Conservation (phyloP, 164 flowering plant genomes). For the Kingdonia uniflora region DNA sequence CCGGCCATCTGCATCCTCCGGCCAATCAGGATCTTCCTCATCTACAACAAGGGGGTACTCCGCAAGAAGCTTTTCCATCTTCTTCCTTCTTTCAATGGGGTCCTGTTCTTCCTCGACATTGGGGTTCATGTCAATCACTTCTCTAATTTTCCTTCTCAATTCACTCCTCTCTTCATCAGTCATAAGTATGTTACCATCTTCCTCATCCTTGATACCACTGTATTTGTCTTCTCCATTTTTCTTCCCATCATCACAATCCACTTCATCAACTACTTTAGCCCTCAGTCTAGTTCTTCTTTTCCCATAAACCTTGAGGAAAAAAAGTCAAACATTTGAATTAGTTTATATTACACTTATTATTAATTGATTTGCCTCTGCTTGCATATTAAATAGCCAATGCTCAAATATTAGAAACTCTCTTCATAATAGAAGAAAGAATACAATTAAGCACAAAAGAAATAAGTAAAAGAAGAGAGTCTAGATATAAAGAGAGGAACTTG, state of each 20-base stretch:
- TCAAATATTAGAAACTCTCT: no score
- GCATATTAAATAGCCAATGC: no score
- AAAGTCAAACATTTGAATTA: no score
- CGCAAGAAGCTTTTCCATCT: conserved; percentile 60
- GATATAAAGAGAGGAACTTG: no score
- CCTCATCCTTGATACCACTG: conserved; percentile 14
- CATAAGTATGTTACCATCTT: conserved; percentile 30
- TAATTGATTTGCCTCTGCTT: no score
- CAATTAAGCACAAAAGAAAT: no score
- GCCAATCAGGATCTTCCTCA: conserved; percentile 95
- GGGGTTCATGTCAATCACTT: conserved; percentile 49
- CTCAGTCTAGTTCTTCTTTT: conserved; percentile 14
- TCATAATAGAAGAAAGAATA: no score
- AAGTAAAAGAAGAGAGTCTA: no score
- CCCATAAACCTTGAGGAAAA: neutral
- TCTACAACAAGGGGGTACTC: conserved; percentile 89
- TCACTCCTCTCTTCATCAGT: conserved; percentile 65
- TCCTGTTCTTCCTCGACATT: conserved; percentile 55
- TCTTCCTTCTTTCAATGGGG: conserved; percentile 42
- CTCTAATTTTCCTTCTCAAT: conserved; percentile 67
- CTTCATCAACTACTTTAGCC: conserved; percentile 20
- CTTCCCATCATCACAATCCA: conserved; percentile 21
- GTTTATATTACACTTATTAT: no score
- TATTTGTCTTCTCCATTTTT: conserved; percentile 14
- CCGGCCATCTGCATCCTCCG: conserved; percentile 91